Evolutionary conservation across 805 yeast species (phyloP).

Genomic region (Myxozyma udenii): DNA sequence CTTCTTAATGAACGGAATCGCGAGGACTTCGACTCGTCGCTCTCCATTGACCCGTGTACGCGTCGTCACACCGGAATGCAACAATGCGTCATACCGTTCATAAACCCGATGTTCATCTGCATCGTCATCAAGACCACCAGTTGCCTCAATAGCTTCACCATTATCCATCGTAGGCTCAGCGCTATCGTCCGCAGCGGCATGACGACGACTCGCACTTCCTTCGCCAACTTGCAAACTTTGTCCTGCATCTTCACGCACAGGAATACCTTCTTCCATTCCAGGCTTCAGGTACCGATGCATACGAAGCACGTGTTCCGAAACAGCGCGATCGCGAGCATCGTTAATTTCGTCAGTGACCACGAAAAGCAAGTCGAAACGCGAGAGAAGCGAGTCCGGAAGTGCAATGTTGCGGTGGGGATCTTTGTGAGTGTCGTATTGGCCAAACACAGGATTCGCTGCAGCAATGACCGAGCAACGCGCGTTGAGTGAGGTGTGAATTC

Average conservation of each 20-base stretch:
- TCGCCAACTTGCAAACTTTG: conserved; percentile 81
- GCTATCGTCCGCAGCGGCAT: conserved; percentile 58
- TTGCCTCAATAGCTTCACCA: conserved; percentile 45
- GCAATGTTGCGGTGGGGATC: conserved; percentile 97
- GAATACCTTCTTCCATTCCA: conserved; percentile 89
- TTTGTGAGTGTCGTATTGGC: conserved; percentile 92
- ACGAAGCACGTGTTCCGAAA: conserved; percentile 90
- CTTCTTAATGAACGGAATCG: conserved; percentile 83
- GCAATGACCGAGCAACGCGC: conserved; percentile 97
- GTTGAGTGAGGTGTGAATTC: conserved; percentile 91
- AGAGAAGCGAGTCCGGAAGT: conserved; percentile 88
- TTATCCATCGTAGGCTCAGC: conserved; percentile 40
- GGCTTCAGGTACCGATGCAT: conserved; percentile 88
- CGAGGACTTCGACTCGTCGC: conserved; percentile 52
- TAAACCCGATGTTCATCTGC: conserved; percentile 49
- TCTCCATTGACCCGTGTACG: conserved; percentile 37
- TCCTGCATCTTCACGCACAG: conserved; percentile 68
- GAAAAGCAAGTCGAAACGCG: conserved; percentile 93
- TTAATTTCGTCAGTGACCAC: conserved; percentile 95
- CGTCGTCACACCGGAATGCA: conserved; percentile 72
- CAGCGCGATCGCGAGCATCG: conserved; percentile 75
- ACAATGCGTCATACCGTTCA: conserved; percentile 75
- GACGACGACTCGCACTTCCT: conserved; percentile 41
- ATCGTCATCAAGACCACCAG: conserved; percentile 49
- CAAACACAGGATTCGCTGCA: conserved; percentile 96